These are phyloP conservation scores for Zygnema cylindricum DNA, from an alignment of 139 green algal genomes.

Conservation along the genomic window DNA sequence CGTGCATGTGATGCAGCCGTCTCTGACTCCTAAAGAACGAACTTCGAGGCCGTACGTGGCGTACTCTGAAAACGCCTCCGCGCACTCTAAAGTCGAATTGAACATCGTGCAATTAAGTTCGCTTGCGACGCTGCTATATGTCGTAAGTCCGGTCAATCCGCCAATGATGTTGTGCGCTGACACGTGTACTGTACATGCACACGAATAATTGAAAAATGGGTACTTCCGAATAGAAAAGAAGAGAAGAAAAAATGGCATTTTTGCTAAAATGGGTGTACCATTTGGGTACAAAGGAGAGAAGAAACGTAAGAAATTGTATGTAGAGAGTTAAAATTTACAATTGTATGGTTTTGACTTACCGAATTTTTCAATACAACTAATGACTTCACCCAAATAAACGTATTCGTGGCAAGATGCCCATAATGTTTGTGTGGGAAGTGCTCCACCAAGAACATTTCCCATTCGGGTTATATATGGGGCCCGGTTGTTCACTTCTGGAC, in stretches of 20 bases:
- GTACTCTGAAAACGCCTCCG: neutral
- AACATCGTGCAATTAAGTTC: neutral
- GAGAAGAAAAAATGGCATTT: no score
- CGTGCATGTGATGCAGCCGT: conserved; percentile 4
- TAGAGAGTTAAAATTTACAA: no score
- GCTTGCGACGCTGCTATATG: neutral
- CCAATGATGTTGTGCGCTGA: neutral
- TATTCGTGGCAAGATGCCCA: neutral
- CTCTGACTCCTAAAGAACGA: neutral
- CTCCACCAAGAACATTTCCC: neutral
- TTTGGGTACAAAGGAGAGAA: no score
- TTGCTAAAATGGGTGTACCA: no score
- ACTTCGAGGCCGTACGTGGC: neutral
- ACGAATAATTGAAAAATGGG: no score
- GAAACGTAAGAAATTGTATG: no score
- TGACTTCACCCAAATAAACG: neutral
- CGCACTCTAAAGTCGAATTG: neutral
- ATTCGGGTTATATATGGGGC: neutral
- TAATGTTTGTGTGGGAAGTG: neutral
- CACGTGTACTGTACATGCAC: conserved; percentile 1
- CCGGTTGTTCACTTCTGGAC: neutral
- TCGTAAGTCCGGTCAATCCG: neutral
- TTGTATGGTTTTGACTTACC: no score
- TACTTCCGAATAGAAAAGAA: no score
- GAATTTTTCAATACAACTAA: neutral